Evolutionary conservation across 2,329 filamentous ascomycete species (phyloP).

Genomic region (Calonectria naviculata): DNA sequence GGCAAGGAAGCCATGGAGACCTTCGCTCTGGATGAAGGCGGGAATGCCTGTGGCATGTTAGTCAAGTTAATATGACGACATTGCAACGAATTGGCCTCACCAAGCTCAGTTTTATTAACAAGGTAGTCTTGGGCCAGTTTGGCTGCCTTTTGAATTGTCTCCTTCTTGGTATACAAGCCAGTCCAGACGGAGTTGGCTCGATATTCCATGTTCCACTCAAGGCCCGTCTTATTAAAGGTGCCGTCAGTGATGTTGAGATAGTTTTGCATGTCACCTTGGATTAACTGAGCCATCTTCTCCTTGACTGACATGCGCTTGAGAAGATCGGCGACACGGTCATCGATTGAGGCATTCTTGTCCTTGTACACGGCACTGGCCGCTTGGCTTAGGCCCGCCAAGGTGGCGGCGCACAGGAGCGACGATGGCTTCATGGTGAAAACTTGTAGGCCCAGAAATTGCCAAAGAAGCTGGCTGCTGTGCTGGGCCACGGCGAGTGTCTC

Average conservation of each 20-base stretch:
- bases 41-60: constrained; percentile 66
- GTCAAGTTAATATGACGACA: not conserved
- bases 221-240: constrained; percentile 73
- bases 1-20: constrained; percentile 78
- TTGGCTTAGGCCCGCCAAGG: constrained; percentile 35
- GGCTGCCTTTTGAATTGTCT: constrained; percentile 71
- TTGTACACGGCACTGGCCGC: constrained; percentile 66
- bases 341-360: constrained; percentile 69
- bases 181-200: constrained; percentile 80
- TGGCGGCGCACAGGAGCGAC: constrained; percentile 33
- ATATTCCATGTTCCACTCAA: constrained; percentile 73
- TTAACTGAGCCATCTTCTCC: constrained; percentile 77
- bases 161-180: constrained; percentile 73
- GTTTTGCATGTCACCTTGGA: constrained; percentile 77
- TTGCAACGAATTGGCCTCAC: constrained; percentile 45
- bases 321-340: constrained; percentile 74
- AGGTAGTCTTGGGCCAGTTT: constrained; percentile 77
- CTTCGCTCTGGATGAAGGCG: constrained; percentile 79
- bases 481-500: not conserved
- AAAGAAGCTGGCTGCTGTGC: constrained; percentile 5
- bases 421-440: constrained; percentile 44
- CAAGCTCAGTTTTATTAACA: constrained; percentile 56
- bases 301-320: constrained; percentile 79
- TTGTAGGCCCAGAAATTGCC: constrained; percentile 16
- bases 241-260: constrained; percentile 78